These are phyloP conservation scores for Rhizopus delemar DNA, from an alignment of 371 early-diverging fungal species.

Conservation along the genomic window DNA sequence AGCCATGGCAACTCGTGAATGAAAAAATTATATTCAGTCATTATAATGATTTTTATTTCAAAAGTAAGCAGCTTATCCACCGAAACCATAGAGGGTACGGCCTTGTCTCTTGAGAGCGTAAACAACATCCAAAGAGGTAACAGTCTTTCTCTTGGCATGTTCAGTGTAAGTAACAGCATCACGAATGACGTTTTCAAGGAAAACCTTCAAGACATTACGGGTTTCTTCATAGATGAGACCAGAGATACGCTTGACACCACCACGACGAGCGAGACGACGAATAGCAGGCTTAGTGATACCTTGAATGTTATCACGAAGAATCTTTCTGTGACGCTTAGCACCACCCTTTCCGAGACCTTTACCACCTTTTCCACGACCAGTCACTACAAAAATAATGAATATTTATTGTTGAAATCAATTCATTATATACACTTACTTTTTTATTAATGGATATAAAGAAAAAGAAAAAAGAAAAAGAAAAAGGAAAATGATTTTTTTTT, in stretches of 20 bases:
- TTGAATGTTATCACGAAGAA: constrained; percentile 97
- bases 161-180: constrained; percentile 99
- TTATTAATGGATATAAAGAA: constrained; percentile 4
- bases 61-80: constrained; percentile 18
- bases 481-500: constrained; percentile 4
- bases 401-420: neutral
- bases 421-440: neutral
- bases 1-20: neutral
- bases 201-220: constrained; percentile 94
- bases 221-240: constrained; percentile 99
- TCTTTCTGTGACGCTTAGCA: constrained; percentile 98
- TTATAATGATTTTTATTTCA: neutral
- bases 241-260: constrained; percentile 99
- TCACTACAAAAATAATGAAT: constrained; percentile 39
- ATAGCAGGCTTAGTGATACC: constrained; percentile 99
- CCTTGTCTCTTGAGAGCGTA: constrained; percentile 98
- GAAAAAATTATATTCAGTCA: neutral
- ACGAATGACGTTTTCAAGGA: constrained; percentile 97
- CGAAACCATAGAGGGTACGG: constrained; percentile 78
- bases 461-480: constrained; percentile 10
- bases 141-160: constrained; percentile 99
- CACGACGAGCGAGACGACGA: constrained; percentile 99
- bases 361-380: constrained; percentile 96
- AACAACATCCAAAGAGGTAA: constrained; percentile 89
- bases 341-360: constrained; percentile 97